Evolutionary conservation across 352 stramenopile species (phyloP).

Genomic region (Globisporangium okanoganense): DNA sequence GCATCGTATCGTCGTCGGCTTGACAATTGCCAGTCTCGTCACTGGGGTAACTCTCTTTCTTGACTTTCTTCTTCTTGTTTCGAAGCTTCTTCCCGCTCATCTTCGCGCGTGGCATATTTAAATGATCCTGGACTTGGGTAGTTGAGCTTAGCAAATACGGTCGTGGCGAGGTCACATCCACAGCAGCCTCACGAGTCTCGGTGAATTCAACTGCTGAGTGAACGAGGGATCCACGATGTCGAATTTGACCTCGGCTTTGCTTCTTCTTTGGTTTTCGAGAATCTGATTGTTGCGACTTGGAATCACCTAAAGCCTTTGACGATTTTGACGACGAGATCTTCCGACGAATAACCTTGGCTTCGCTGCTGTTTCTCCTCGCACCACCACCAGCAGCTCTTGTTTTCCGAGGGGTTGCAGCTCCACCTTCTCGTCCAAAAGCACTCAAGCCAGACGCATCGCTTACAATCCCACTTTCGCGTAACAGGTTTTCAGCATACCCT

Average conservation of each 20-base stretch:
- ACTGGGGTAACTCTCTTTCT: background rate
- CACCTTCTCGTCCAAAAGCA: conserved; percentile 1
- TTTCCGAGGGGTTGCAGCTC: conserved; percentile 7
- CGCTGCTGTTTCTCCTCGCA: background rate
- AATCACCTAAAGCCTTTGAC: background rate
- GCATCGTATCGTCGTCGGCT: conserved; percentile 4
- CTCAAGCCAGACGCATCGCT: background rate
- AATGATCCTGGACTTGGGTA: background rate
- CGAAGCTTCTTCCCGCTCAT: conserved; percentile 33
- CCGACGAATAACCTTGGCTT: conserved; percentile 1
- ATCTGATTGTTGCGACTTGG: background rate
- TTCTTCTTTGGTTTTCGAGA: conserved; percentile 3
- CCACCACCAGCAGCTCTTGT: background rate
- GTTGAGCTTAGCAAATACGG: background rate
- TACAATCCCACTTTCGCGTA: conserved; percentile 34
- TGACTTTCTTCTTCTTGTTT: conserved; percentile 23
- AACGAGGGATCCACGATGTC: background rate
- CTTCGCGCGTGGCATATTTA: conserved; percentile 20
- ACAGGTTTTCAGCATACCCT: conserved; percentile 27
- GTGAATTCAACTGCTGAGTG: background rate
- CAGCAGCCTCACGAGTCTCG: background rate
- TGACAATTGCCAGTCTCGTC: background rate
- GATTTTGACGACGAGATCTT: conserved; percentile 6
- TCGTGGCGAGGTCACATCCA: background rate
- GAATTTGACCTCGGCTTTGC: background rate